Evolutionary conservation across 2,329 filamentous ascomycete species (phyloP), one percentile per base, ranked within the genome.

Genomic region (Beauveria medogensis): DNA sequence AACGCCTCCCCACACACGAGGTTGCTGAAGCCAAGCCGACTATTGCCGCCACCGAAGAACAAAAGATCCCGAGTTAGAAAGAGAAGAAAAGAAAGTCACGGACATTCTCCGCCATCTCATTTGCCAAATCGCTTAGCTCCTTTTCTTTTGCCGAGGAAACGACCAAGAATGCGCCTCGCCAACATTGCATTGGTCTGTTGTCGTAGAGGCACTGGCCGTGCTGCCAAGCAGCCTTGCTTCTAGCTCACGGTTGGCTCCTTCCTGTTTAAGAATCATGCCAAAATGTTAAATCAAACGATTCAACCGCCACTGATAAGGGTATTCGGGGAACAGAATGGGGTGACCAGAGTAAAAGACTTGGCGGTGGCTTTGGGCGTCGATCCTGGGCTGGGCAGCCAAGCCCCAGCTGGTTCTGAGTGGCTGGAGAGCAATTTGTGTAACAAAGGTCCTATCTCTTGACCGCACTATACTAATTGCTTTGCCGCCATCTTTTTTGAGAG

Each of bases 211-310:
- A 55, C 24, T 3, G 24, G 40, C 40, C 22, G 24, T 12, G 28
- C 12, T 41, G 54, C 54, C 54, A 56, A 56, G 54, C 54, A 47
- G 54, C 43, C 43, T 56, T 24, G 26, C 47, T 37, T 30, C 52
- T 41, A 55, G 40, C 52, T 44, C 52, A 44, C 24, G 24, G n/a
- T 46, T 55, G 5, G 40, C 52, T 44, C 52, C 52, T 55, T 30
- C 52, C 52, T 20, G 6, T 30, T 44, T 55, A 16, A 43, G 40
- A 28, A 26, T 2, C 10, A 40, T 43, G 22, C n/a, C 20, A 40
- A 40, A 14, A 41, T 54, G 10, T 26, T 24, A 34, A 20, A 53
- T 22, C 6, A 40, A 40, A 46, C 20, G 28, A n/a, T 18, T 26
- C 20, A 28, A 34, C 3, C 20, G 26, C 48, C 28, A 51, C 9